Base-by-base conservation (phyloP, 805 yeast species). In the Spathaspora hagerdaliae region DNA sequence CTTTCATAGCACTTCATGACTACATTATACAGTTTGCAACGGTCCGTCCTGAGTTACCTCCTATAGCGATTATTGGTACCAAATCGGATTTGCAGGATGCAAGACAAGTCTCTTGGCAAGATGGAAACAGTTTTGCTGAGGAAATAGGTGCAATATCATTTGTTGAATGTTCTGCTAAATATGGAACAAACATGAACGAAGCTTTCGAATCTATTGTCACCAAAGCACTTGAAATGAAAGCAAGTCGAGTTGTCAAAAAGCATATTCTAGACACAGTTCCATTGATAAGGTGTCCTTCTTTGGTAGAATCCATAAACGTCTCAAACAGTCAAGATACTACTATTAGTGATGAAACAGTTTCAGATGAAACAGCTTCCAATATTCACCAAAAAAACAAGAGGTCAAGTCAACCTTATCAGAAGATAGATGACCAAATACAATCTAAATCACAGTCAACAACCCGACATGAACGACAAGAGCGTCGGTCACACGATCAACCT, bases 1-100 rank as follows among this genome's bases (percentile, higher is more conserved):
- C 69, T 2, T 67, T 66, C 39, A 57, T 57, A 27, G 58, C 54
- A 8, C 43, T 65, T 10, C 65, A 61, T 19, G 69, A 67, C 31
- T 42, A 60, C 39, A 53, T 57, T 29, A 59, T 61, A n/a, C 49
- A 61, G 35, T 47, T 68, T 0, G 34, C 31, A 19, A 47, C 57
- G 7, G 40, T 64, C 3, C 52, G 65, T 38, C 50, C 44, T 0
- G 55, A 54, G 4, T 42, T 58, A 33, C 70, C 71, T 10, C 68
- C 69, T 0, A 49, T 66, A 5, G 58, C 61, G 2, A 44, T 71
- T 10, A 67, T 59, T 14, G 71, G 65, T 0, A 51, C 67, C 14
- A 65, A 64, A 42, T 38, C 54, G 26, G 73, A 69, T 40, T 38
- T 46, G 13, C 56, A 50, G 6, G 46, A 44, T 1, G 54, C 52